These are phyloP conservation scores for Tardiomyces depauwii DNA, from an alignment of 1,139 yeast genomes.

Conservation along the genomic window DNA sequence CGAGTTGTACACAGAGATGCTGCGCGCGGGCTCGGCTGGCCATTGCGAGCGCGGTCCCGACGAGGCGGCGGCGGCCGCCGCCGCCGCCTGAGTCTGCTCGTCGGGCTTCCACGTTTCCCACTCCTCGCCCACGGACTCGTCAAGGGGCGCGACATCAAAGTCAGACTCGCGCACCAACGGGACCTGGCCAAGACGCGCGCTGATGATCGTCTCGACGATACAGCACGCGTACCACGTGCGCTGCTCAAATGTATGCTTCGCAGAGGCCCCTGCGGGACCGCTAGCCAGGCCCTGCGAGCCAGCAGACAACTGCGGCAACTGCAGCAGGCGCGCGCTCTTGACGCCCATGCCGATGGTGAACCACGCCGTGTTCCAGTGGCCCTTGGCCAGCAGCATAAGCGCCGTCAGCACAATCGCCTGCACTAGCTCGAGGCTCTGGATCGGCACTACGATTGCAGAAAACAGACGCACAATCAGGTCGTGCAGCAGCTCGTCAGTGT, in stretches of 20 bases:
- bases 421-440: constrained; percentile 6
- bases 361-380: constrained; percentile 11
- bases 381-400: constrained; percentile 6
- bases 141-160: constrained; percentile 7
- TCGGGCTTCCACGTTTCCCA: constrained; percentile 11
- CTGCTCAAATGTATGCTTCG: constrained; percentile 1
- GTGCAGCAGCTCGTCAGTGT: too few relatives aligned
- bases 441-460: background rate
- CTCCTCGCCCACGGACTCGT: constrained; percentile 10
- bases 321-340: constrained; percentile 8
- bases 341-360: constrained; percentile 9
- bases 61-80: constrained; percentile 1
- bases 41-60: constrained; percentile 3
- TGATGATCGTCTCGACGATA: constrained; percentile 11
- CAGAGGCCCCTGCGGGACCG: background rate
- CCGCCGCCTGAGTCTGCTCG: constrained; percentile 1
- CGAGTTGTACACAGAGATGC: constrained; percentile 10
- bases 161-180: constrained; percentile 9
- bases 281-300: background rate
- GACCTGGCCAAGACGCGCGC: constrained; percentile 10
- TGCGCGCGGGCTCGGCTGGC: constrained; percentile 7
- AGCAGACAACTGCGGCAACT: constrained; percentile 4
- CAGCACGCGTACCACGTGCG: constrained; percentile 14
- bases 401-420: constrained; percentile 8
- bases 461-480: background rate